Base-by-base conservation (phyloP, 2,329 filamentous ascomycete species). In the Chrysoporthe cubensis region DNA sequence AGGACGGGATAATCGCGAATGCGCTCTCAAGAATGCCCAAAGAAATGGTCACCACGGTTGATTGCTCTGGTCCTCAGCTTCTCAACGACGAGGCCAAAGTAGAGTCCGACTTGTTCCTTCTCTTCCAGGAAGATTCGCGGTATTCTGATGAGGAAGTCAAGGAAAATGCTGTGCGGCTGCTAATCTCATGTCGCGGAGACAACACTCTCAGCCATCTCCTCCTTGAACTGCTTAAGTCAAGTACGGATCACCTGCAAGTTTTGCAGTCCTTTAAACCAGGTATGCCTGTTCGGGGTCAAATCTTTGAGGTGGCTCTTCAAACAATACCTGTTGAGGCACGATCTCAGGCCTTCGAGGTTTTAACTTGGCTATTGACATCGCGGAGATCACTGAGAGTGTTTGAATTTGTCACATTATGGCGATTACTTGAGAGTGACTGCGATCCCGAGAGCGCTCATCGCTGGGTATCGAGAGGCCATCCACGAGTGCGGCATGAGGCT, bases 301-400 rank as follows among this genome's bases (percentile, higher is more conserved):
- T 61, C 2, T 61, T 61, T 61, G 58, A 43, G 42, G 16, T 44
- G 7, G n/a, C 58, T 13, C n/a, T 61, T 42, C 42, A 11, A 21
- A 13, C 9, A 16, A 21, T 61, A 3, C 18, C 58, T 42, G 5
- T 2, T 44, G 42, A 46, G 58, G 11, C 21, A 9, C 58, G 58
- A 6, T 34, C 37, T 43, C 21, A 42, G 58, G 58, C 58, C 14
- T 26, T 4, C 5, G 26, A 21, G 1, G 21, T 32, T 18, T 26
- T 61, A 14, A 21, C 40, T 13, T 61, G 42, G 58, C 8, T 61
- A 42, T 9, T 46, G 6, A 43, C 58, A 9, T 61, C 58, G 8
- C 8, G 6, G 11, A 61, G 58, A 46, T 42, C 58, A 4, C 8
- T 61, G 40, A 46, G 58, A 32, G 58, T 61, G 6, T 32, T 11